Conservation (phyloP, 129 eudicot genomes). For the Centrapalus pauciflorus region DNA sequence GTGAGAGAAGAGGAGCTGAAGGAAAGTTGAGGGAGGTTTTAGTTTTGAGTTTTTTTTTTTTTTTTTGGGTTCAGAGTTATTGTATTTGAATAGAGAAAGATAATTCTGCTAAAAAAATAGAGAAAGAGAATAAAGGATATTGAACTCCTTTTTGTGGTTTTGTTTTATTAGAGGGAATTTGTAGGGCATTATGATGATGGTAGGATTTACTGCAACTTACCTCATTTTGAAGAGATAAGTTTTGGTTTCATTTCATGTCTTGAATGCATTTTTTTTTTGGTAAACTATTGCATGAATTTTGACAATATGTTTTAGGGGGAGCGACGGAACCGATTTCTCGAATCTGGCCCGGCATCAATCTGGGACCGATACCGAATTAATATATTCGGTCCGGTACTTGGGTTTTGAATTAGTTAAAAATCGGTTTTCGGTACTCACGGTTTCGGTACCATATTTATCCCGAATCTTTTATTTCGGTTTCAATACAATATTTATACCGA, state of each 20-base stretch:
- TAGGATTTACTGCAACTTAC: not conserved
- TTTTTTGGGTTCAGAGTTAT: not conserved
- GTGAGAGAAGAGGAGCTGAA: not conserved
- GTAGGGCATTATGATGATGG: conserved; percentile 18
- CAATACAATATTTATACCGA: too few species aligned
- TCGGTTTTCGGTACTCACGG: too few species aligned
- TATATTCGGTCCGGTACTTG: too few species aligned
- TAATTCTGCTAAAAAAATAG: too few species aligned
- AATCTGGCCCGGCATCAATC: too few species aligned
- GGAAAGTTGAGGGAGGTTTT: not conserved
- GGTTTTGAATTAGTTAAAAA: too few species aligned
- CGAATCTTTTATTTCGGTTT: not conserved
- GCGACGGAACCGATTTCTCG: too few species aligned
- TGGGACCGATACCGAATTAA: too few species aligned
- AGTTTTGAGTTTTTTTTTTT: not conserved
- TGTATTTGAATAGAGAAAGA: not conserved
- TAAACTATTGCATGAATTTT: not conserved
- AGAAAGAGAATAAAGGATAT: conserved; percentile 25
- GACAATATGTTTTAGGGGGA: not conserved
- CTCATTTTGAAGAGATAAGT: conserved; percentile 6
- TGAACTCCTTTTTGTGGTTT: not conserved
- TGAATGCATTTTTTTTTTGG: not conserved
- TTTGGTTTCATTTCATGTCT: not conserved
- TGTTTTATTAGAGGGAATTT: conserved; percentile 6
- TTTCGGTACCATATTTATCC: too few species aligned